Conservation (phyloP, 352 stramenopile species). For the Phytophthora litchii region DNA sequence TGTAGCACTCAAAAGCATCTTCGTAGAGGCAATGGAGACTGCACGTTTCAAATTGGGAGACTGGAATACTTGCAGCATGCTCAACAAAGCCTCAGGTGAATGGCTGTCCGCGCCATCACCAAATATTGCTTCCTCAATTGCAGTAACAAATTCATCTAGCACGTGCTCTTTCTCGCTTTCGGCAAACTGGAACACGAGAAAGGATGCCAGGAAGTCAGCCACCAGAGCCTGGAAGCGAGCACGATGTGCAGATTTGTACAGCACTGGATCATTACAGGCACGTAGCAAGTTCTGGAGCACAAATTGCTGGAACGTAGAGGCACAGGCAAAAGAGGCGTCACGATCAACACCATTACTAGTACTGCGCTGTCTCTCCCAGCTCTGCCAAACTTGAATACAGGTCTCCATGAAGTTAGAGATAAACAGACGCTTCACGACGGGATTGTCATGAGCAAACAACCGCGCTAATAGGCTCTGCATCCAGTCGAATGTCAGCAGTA, state of each 20-base stretch:
- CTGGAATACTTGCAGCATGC: conserved; percentile 67
- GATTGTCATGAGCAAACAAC: conserved; percentile 80
- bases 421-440: conserved; percentile 75
- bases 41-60: conserved; percentile 26
- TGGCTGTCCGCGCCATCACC: conserved; percentile 50
- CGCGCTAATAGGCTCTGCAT: conserved; percentile 72
- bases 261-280: conserved; percentile 68
- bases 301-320: conserved; percentile 57
- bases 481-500: conserved; percentile 79
- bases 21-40: conserved; percentile 2
- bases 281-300: conserved; percentile 57
- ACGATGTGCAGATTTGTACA: conserved; percentile 70
- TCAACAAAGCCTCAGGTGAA: conserved; percentile 75
- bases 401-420: conserved; percentile 71
- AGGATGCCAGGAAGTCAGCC: conserved; percentile 44
- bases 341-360: conserved; percentile 18
- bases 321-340: conserved; percentile 43
- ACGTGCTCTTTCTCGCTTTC: conserved; percentile 18
- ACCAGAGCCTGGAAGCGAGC: conserved; percentile 43
- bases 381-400: conserved; percentile 34
- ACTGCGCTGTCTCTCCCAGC: conserved; percentile 1
- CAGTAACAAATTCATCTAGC: conserved; percentile 38
- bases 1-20: conserved; percentile 31
- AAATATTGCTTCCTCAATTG: conserved; percentile 60
- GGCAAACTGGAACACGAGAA: conserved; percentile 41